Percentiles rank a stretch among this genome's conserved stretches.
Conservation (phyloP, 148 eudicot genomes). For the Spergularia marina region DNA sequence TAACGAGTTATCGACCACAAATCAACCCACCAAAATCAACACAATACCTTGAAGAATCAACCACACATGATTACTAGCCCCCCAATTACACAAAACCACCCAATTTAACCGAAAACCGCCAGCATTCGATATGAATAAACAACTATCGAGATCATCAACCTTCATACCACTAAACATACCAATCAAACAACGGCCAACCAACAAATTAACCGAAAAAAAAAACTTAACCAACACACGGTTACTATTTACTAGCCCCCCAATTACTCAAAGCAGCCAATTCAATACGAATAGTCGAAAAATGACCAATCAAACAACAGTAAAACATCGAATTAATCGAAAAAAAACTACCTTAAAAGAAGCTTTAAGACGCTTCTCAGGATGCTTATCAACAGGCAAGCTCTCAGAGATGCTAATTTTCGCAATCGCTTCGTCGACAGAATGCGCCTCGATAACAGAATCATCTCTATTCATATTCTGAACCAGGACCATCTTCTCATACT, state of each 20-base stretch:
- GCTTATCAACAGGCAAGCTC: constrained; percentile 67
- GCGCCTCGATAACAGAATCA: constrained; percentile 71
- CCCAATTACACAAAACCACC: background rate
- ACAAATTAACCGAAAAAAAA: constrained; percentile 3
- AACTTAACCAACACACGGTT: too few species aligned
- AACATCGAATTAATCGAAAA: too few species aligned
- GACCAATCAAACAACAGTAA: background rate
- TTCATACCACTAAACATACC: too few species aligned
- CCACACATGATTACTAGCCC: too few species aligned
- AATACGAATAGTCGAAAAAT: too few species aligned
- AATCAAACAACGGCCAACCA: too few species aligned
- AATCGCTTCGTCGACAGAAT: constrained; percentile 78
- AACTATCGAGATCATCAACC: too few species aligned
- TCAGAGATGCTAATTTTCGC: constrained; percentile 60
- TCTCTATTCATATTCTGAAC: constrained; percentile 75
- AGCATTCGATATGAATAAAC: too few species aligned
- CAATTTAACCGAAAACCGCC: too few species aligned
- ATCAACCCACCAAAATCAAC: background rate
- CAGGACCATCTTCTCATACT: constrained; percentile 75
- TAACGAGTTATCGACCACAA: background rate
- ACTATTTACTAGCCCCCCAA: too few species aligned
- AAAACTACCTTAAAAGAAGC: constrained; percentile 76
- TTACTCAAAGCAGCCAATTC: background rate
- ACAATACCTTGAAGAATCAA: constrained; percentile 51
- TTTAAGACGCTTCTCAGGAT: constrained; percentile 90